Evolutionary conservation across 2,329 filamentous ascomycete genomes (phyloP).

Genomic region (Tolypocladium capitatum): DNA sequence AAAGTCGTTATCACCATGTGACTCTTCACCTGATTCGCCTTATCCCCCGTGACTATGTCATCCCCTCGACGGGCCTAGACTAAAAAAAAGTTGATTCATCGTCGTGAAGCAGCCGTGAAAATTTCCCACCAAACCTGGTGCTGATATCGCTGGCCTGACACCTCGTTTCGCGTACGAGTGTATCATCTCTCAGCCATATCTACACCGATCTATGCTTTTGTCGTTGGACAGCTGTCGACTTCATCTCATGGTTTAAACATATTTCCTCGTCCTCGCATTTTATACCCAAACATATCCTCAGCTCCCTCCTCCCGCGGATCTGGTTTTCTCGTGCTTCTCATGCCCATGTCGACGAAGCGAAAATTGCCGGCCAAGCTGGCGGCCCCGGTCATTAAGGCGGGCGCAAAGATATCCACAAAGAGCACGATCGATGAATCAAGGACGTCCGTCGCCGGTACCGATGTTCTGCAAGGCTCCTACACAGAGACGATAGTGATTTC

Average conservation of each 20-base stretch:
- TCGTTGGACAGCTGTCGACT: background rate
- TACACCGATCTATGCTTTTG: background rate
- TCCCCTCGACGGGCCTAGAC: background rate
- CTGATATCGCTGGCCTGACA: constrained; percentile 8
- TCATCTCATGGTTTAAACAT: background rate
- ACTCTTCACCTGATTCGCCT: constrained; percentile 5
- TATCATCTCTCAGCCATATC: background rate
- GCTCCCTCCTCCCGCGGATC: background rate
- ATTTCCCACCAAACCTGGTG: constrained; percentile 15
- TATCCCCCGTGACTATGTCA: constrained; percentile 10
- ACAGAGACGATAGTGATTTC: constrained; percentile 42
- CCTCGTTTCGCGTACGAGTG: background rate
- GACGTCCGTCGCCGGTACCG: constrained; percentile 35
- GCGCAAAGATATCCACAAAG: constrained; percentile 36
- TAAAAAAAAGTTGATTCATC: constrained; percentile 21
- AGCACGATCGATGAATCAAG: constrained; percentile 44
- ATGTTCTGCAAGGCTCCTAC: constrained; percentile 22
- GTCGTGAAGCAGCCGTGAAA: constrained; percentile 17
- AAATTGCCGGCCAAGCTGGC: constrained; percentile 46
- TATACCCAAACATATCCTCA: background rate
- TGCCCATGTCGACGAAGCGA: constrained; percentile 45
- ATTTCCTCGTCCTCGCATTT: background rate
- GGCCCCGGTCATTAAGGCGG: constrained; percentile 38
- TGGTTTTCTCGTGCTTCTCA: constrained; percentile 3
- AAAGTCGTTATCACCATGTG: constrained; percentile 8